A percentile compares a stretch with the other conserved stretches of the same genome.
Evolutionary conservation across 345 rosid species (phyloP).

Genomic region (Xanthoceras sorbifolium): DNA sequence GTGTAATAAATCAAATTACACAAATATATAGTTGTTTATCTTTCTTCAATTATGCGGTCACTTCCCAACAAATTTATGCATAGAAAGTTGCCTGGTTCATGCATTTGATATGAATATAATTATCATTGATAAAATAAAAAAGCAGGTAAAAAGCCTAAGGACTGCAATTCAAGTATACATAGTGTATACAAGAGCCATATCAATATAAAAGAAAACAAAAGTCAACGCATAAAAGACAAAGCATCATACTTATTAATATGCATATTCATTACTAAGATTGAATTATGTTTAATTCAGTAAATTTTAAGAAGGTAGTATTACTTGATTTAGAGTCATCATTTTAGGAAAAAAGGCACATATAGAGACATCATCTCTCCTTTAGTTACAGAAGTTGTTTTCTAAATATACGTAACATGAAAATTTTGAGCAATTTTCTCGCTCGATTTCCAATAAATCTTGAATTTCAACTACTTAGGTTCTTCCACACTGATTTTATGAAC

Average conservation of each 20-base stretch:
- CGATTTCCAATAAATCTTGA: neutral
- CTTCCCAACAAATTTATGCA: neutral
- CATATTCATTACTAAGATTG: neutral
- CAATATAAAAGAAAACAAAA: neutral
- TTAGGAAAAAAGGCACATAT: neutral
- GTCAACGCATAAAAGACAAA: neutral
- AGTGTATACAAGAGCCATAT: neutral
- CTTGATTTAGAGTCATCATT: neutral
- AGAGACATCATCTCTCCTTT: neutral
- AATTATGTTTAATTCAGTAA: neutral
- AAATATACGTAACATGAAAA: neutral
- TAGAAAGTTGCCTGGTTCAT: neutral
- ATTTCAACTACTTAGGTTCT: neutral
- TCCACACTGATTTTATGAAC: neutral
- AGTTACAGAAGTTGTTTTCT: neutral
- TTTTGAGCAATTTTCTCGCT: neutral
- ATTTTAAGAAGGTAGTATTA: neutral
- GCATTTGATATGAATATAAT: neutral
- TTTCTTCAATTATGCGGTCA: neutral
- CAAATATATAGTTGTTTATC: neutral
- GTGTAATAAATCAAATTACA: slow-evolving; percentile 2
- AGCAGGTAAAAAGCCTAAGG: neutral
- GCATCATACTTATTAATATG: neutral
- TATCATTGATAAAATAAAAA: neutral
- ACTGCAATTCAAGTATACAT: neutral